phyloP scores from a whole-genome alignment of 495 filamentous ascomycete genomes.

The Neurospora sp. region DNA sequence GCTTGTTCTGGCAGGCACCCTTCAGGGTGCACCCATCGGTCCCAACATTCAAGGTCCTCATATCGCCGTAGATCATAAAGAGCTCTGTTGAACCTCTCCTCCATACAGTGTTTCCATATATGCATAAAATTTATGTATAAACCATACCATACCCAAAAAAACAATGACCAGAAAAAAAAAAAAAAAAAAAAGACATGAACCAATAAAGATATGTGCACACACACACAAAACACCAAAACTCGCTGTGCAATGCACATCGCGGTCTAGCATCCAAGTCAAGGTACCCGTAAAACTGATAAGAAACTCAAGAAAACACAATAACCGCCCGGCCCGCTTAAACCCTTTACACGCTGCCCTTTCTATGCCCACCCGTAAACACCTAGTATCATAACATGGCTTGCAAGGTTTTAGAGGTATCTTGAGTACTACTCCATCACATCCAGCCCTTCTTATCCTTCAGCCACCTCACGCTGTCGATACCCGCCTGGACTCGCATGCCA shows the following conservation, averaged over 20 bases:
- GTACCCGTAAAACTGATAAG: background rate
- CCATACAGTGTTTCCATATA: background rate
- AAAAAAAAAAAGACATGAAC: background rate
- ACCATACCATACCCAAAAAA: background rate
- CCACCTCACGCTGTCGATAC: conserved; percentile 64
- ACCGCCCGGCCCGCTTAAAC: background rate
- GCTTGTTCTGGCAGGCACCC: no score
- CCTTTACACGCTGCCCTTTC: background rate
- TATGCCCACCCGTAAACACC: background rate
- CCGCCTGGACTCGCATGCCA: conserved; percentile 75
- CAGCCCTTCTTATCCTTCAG: conserved; percentile 41
- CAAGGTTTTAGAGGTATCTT: no score
- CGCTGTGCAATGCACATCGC: background rate
- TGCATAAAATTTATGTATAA: background rate
- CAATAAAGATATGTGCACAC: background rate
- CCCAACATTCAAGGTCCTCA: no score
- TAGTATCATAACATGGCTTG: background rate
- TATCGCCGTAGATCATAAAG: background rate
- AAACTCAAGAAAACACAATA: background rate
- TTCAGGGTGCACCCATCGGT: no score
- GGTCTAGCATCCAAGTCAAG: background rate
- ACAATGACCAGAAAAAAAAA: background rate
- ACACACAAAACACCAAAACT: background rate
- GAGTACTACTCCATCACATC: conserved; percentile 6
- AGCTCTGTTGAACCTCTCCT: background rate